These are phyloP conservation scores for Populus tremula DNA, from an alignment of 345 rosid genomes.

Conservation along the genomic window DNA sequence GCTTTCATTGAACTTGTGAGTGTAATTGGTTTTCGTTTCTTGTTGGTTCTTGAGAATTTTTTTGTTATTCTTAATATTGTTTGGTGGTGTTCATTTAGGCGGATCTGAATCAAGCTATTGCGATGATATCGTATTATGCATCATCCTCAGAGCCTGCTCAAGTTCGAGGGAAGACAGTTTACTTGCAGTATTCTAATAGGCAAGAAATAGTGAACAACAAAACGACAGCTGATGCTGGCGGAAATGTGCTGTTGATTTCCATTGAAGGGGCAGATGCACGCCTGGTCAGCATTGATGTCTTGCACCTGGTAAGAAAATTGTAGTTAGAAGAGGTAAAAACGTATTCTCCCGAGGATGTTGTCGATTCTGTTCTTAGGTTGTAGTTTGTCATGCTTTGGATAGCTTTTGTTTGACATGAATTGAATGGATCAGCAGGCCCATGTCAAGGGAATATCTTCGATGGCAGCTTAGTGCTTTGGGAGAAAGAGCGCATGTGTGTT, in stretches of 20 bases:
- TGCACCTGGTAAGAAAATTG: constrained; percentile 81
- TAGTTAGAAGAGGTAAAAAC: constrained; percentile 34
- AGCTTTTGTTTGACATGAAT: constrained; percentile 78
- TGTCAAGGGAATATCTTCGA: constrained; percentile 97
- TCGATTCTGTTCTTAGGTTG: constrained; percentile 60
- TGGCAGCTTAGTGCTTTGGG: constrained; percentile 99
- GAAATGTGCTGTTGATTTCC: constrained; percentile 89
- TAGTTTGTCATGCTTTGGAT: constrained; percentile 61
- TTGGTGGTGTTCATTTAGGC: constrained; percentile 40
- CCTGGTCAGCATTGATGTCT: constrained; percentile 93
- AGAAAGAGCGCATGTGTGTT: constrained; percentile 99
- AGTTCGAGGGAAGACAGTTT: constrained; percentile 99
- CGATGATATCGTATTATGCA: constrained; percentile 93
- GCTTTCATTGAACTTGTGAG: constrained; percentile 99
- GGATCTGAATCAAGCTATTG: constrained; percentile 98
- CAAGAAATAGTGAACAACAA: constrained; percentile 98
- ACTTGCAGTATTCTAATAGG: constrained; percentile 95
- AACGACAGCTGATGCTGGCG: constrained; percentile 96
- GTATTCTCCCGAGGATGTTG: constrained; percentile 31
- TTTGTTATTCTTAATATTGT: background rate
- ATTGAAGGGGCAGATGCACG: constrained; percentile 96
- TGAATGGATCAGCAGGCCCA: constrained; percentile 99
- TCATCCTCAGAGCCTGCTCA: constrained; percentile 98
- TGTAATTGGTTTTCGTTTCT: constrained; percentile 1
- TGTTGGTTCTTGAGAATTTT: background rate